Base-by-base conservation (phyloP, 805 yeast genomes). In the Kazachstania psychrophila region DNA sequence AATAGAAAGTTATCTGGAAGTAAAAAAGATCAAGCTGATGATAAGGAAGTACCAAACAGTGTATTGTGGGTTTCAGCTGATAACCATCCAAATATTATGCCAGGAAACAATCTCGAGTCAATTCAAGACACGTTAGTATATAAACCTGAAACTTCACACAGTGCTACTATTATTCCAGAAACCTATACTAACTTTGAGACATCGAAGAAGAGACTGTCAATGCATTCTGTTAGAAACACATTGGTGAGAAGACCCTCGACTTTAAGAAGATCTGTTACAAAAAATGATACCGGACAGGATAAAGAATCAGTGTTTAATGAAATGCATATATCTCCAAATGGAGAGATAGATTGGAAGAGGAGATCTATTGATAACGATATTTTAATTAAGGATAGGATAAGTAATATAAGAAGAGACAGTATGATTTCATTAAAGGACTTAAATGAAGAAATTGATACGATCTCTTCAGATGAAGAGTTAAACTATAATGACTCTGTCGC, bases 21-120 rank as follows among this genome's bases (percentile, higher is more conserved):
- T 16, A 14, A 18, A 14, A 8, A 6, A 22, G 8, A 13, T n/a
- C 11, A 9, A 16, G 31, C 24, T 19, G 20, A 28, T 6, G 29
- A 34, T 23, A 31, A 35, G 4, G 33, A 28, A n/a, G n/a, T 37
- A 23, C 61, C 72, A n/a, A 69, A 70, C 26, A 64, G 72, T 38
- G 61, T 82, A 23, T 62, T 89, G 34, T 89, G 97, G 97, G 96
- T 89, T 1, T 96, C 97, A 0, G 97, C 97, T 1, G 77, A 75
- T 41, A 68, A 85, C 22, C 97, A 89, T 53, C 97, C 97, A 1
- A 88, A 83, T 48, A 72, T 89, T 13, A 88, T 94, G 16, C 96
- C 96, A 2, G 94, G 83, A 49, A 85, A 83, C 49, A 81, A 77
- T 61, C 66, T 76, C 46, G 71, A 69, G 44, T 81, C 80, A 54